Conservation (phyloP, 495 filamentous ascomycete genomes). For the Ascobolus immersus region DNA sequence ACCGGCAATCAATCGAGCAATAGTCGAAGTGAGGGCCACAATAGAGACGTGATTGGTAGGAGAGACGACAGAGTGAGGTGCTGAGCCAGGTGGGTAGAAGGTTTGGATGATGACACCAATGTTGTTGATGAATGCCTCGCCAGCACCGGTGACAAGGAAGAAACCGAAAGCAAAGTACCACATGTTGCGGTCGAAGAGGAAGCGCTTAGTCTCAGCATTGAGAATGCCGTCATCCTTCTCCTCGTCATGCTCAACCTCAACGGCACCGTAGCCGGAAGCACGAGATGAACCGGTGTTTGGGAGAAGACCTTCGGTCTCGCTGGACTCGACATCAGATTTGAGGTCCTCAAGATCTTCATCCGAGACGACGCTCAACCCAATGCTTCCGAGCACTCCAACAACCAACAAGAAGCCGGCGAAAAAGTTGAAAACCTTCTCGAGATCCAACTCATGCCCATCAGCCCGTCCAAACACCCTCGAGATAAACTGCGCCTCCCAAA, state of each 20-base stretch:
- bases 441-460: conserved; percentile 37
- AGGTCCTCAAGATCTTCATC: conserved; percentile 24
- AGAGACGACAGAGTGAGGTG: conserved; percentile 21
- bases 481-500: conserved; percentile 84
- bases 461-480: conserved; percentile 48
- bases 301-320: background rate
- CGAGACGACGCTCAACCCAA: conserved; percentile 42
- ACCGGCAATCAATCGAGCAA: conserved; percentile 61
- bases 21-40: conserved; percentile 70
- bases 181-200: conserved; percentile 73
- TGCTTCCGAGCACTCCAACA: conserved; percentile 47
- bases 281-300: background rate
- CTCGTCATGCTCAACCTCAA: conserved; percentile 17
- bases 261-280: conserved; percentile 11
- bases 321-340: conserved; percentile 53
- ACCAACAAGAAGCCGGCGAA: conserved; percentile 37
- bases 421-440: conserved; percentile 65
- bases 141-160: conserved; percentile 79
- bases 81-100: conserved; percentile 36
- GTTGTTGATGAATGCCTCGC: conserved; percentile 94
- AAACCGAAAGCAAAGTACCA: conserved; percentile 81
- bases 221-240: conserved; percentile 66
- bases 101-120: conserved; percentile 60
- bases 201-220: conserved; percentile 62
- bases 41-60: conserved; percentile 81